These are phyloP conservation scores for Vigna unguiculata DNA, from an alignment of 306 rosid genomes.

Conservation along the genomic window DNA sequence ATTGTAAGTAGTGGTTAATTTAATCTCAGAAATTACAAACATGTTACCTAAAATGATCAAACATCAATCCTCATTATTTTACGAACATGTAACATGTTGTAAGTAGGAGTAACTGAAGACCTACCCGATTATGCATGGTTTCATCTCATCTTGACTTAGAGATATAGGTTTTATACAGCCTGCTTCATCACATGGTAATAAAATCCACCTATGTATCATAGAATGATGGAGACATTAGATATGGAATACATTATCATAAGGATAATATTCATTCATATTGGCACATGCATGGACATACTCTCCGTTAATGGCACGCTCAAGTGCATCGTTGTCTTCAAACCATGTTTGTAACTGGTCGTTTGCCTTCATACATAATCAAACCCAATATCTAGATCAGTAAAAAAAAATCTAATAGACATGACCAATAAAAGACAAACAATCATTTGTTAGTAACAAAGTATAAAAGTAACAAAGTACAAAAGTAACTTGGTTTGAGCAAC, in stretches of 20 bases:
- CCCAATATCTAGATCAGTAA: constrained; percentile 36
- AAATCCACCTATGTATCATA: constrained; percentile 69
- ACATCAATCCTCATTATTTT: not conserved
- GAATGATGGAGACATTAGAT: constrained; percentile 3
- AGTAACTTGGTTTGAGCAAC: constrained; percentile 42
- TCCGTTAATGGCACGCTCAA: constrained; percentile 89
- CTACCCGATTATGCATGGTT: constrained; percentile 75
- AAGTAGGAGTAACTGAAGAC: constrained; percentile 33
- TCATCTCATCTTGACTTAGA: constrained; percentile 69
- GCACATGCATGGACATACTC: constrained; percentile 61
- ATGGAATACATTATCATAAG: constrained; percentile 12
- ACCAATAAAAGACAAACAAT: constrained; percentile 30
- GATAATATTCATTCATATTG: constrained; percentile 28
- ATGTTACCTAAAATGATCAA: not conserved
- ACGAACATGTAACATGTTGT: not conserved
- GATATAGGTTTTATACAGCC: constrained; percentile 58
- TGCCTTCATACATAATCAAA: constrained; percentile 66
- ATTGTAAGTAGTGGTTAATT: not conserved
- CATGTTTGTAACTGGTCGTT: constrained; percentile 70
- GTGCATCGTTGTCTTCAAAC: constrained; percentile 91
- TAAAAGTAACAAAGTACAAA: constrained; percentile 17
- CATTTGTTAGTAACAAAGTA: constrained; percentile 31
- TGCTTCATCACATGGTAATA: constrained; percentile 65
- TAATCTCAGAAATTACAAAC: not conserved
- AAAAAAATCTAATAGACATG: constrained; percentile 31